Evolutionary conservation across 2,329 filamentous ascomycete species (phyloP).

Genomic region (Colletotrichum godetiae): DNA sequence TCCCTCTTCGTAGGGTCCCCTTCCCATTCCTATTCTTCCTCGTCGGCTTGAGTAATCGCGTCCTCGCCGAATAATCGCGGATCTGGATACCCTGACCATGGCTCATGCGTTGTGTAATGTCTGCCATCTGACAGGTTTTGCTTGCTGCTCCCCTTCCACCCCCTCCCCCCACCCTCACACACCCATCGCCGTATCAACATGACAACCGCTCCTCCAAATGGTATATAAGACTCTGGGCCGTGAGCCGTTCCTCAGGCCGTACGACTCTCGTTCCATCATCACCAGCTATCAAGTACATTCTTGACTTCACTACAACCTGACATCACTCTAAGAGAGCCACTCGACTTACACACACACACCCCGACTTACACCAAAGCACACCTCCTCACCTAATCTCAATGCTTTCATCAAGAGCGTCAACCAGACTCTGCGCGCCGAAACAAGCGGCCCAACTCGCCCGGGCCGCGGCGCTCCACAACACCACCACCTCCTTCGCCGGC

Average conservation of each 20-base stretch:
- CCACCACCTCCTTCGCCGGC: conserved; percentile 35
- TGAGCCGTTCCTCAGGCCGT: conserved; percentile 25
- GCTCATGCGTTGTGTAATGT: conserved; percentile 3
- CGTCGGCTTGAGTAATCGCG: neutral
- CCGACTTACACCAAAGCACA: neutral
- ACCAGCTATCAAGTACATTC: neutral
- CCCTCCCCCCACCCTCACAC: neutral
- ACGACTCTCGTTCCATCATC: neutral
- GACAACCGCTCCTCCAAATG: neutral
- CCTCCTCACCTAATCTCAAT: conserved; percentile 31
- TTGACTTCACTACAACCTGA: neutral
- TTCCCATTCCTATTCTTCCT: conserved; percentile 8
- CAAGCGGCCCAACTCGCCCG: conserved; percentile 41
- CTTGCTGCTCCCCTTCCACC: neutral
- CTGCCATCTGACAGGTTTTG: neutral
- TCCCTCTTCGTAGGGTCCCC: conserved; percentile 26
- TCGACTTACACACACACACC: neutral
- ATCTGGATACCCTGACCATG: neutral
- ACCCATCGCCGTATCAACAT: neutral
- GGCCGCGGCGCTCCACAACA: conserved; percentile 33
- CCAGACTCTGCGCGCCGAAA: conserved; percentile 40
- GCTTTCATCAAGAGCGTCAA: conserved; percentile 42
- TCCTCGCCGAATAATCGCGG: neutral
- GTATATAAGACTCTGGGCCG: conserved; percentile 26
- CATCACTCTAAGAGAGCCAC: neutral